Evolutionary conservation across 2,329 filamentous ascomycete species (phyloP).

Genomic region (Aspergillus transmontanensis): DNA sequence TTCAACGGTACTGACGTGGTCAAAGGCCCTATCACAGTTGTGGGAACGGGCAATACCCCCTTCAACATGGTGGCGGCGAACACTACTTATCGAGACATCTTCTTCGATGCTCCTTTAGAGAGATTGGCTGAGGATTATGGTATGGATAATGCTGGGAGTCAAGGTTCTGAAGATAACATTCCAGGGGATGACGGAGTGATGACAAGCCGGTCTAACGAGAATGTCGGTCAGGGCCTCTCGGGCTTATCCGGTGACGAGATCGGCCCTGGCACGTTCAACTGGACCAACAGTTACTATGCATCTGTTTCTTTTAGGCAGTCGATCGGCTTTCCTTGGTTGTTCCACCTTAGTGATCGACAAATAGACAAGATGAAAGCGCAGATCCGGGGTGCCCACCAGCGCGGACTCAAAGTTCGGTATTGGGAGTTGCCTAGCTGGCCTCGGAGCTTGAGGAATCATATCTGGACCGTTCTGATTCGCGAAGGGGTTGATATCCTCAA

Average conservation of each 20-base stretch:
- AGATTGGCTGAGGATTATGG: slow-evolving; percentile 31
- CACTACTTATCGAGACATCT: slow-evolving; percentile 55
- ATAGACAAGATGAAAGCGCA: slow-evolving; percentile 53
- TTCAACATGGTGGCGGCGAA: slow-evolving; percentile 52
- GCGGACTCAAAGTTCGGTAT: slow-evolving; percentile 59
- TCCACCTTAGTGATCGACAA: slow-evolving; percentile 50
- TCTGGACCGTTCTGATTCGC: slow-evolving; percentile 57
- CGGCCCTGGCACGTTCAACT: slow-evolving; percentile 47
- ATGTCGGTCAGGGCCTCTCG: slow-evolving; percentile 50
- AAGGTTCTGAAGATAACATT: neutral
- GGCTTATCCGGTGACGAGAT: slow-evolving; percentile 39
- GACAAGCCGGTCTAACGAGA: slow-evolving; percentile 15
- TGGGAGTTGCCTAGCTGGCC: slow-evolving; percentile 62
- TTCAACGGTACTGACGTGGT: slow-evolving; percentile 49
- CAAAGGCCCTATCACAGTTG: slow-evolving; percentile 54
- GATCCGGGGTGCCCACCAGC: slow-evolving; percentile 53
- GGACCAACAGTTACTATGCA: slow-evolving; percentile 60
- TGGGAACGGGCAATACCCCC: slow-evolving; percentile 57
- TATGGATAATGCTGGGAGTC: slow-evolving; percentile 1
- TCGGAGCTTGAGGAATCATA: slow-evolving; percentile 52
- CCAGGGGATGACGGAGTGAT: neutral
- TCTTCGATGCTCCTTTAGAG: slow-evolving; percentile 58
- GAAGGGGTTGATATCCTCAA: slow-evolving; percentile 61
- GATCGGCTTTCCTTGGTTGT: slow-evolving; percentile 54
- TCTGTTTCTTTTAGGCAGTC: slow-evolving; percentile 54